These are phyloP conservation scores for Curvularia verruculosa DNA, from an alignment of 2,329 filamentous ascomycete species.

Conservation along the genomic window DNA sequence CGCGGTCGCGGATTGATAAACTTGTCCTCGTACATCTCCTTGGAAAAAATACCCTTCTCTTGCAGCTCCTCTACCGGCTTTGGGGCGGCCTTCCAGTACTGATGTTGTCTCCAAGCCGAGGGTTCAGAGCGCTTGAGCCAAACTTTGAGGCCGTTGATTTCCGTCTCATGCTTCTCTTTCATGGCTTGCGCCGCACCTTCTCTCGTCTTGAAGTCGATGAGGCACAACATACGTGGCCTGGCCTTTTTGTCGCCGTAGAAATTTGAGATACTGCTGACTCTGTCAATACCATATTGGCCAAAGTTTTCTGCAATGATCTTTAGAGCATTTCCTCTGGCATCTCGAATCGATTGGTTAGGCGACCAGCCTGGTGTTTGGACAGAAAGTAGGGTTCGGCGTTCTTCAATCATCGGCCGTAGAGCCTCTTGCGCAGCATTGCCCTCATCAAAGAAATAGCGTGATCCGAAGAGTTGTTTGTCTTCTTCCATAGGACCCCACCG, in stretches of 20 bases:
- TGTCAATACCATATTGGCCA: constrained; percentile 26
- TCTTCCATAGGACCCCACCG: constrained; percentile 9
- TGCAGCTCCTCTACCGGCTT: constrained; percentile 21
- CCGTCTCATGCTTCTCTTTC: constrained; percentile 16
- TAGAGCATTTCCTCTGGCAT: constrained; percentile 2
- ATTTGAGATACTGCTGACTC: constrained; percentile 12
- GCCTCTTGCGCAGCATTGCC: constrained; percentile 16
- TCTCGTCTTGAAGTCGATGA: constrained; percentile 34
- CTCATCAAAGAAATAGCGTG: constrained; percentile 16
- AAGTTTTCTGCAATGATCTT: constrained; percentile 19
- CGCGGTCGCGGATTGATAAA: constrained; percentile 14
- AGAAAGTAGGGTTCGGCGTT: constrained; percentile 25
- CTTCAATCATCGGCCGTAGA: constrained; percentile 23
- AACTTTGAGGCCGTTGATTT: constrained; percentile 22
- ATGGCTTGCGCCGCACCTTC: constrained; percentile 28
- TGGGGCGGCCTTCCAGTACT: constrained; percentile 22
- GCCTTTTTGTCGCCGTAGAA: constrained; percentile 16
- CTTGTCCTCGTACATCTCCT: constrained; percentile 23
- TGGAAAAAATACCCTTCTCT: constrained; percentile 19
- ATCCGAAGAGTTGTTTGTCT: neutral
- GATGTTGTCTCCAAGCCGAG: constrained; percentile 18
- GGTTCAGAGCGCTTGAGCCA: constrained; percentile 8
- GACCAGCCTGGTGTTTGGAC: constrained; percentile 32
- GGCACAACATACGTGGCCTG: constrained; percentile 21
- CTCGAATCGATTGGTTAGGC: neutral